Conservation (phyloP, 192 early-diverging fungal genomes). For the Linnemannia exigua region DNA sequence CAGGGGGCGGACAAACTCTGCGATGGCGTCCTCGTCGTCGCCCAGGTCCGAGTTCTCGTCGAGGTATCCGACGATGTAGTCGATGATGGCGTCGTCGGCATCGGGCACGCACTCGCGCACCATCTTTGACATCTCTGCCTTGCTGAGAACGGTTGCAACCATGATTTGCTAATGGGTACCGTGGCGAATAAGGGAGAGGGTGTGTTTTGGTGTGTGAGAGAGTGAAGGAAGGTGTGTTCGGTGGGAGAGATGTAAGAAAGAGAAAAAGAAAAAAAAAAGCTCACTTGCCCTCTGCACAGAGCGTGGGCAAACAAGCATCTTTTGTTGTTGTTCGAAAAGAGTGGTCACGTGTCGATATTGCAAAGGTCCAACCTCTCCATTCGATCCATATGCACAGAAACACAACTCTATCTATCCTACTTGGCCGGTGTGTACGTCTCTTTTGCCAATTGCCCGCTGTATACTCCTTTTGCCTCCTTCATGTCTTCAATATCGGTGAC, state of each 20-base stretch:
- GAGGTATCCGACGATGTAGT: conserved; percentile 84
- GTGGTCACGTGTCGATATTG: not conserved
- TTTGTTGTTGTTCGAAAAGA: not conserved
- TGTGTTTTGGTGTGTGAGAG: not conserved
- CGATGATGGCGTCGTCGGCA: conserved; percentile 80
- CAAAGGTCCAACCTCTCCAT: conserved; percentile 5
- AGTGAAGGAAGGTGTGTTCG: not conserved
- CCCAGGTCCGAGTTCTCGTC: conserved; percentile 68
- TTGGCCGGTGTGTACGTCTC: too few species aligned
- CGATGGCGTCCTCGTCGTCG: conserved; percentile 71
- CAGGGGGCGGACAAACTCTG: conserved; percentile 77
- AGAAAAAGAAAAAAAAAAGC: not conserved
- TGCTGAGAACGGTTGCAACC: conserved; percentile 50
- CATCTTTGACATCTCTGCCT: conserved; percentile 58
- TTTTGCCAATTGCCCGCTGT: not conserved
- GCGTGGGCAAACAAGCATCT: not conserved
- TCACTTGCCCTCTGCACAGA: too few species aligned
- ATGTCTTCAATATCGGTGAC: not conserved
- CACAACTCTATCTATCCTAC: not conserved
- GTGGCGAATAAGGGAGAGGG: not conserved
- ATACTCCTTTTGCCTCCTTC: too few species aligned
- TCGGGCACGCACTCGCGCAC: conserved; percentile 74
- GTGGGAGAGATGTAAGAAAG: not conserved
- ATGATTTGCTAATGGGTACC: conserved; percentile 13
- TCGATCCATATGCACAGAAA: not conserved